These are phyloP conservation scores for Butyriboletus loyo DNA, from an alignment of 768 basidiomycete genomes.

Conservation along the genomic window DNA sequence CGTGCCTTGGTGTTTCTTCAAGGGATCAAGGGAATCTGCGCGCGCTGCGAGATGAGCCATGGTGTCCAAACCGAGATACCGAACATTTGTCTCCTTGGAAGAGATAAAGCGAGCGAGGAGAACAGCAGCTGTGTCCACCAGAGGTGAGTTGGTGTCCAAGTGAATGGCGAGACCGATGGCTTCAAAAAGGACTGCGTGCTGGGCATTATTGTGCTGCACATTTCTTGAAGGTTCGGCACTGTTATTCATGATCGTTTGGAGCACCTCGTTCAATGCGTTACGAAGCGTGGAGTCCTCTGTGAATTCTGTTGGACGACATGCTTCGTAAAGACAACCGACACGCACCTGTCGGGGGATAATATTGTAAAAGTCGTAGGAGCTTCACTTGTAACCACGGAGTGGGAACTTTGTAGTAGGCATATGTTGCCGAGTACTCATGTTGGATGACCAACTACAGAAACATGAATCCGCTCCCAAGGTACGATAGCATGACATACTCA, in stretches of 20 bases:
- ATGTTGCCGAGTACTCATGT: conserved; percentile 82
- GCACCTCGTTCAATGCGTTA: conserved; percentile 71
- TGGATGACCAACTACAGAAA: conserved; percentile 76
- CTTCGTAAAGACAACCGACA: conserved; percentile 3
- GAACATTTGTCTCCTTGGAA: conserved; percentile 97
- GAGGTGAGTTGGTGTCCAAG: conserved; percentile 83
- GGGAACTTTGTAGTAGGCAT: conserved; percentile 97
- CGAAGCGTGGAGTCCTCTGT: conserved; percentile 82
- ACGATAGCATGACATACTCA: conserved; percentile 32
- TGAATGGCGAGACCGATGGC: conserved; percentile 97
- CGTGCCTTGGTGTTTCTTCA: conserved; percentile 94
- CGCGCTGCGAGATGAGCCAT: conserved; percentile 98
- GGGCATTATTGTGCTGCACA: conserved; percentile 98
- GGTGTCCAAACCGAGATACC: conserved; percentile 95
- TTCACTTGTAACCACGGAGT: conserved; percentile 98
- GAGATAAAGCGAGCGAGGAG: conserved; percentile 95
- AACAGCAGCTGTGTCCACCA: conserved; percentile 85
- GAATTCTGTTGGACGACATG: conserved; percentile 1
- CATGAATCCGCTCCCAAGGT: conserved; percentile 6
- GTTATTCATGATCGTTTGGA: conserved; percentile 89
- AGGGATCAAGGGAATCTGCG: conserved; percentile 83
- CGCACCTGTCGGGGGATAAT: conserved; percentile 92
- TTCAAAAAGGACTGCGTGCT: conserved; percentile 97
- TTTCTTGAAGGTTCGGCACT: conserved; percentile 89
- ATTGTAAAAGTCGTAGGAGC: conserved; percentile 86